Base-by-base conservation (phyloP, 192 early-diverging fungal species). In the Coemansia sp. region DNA sequence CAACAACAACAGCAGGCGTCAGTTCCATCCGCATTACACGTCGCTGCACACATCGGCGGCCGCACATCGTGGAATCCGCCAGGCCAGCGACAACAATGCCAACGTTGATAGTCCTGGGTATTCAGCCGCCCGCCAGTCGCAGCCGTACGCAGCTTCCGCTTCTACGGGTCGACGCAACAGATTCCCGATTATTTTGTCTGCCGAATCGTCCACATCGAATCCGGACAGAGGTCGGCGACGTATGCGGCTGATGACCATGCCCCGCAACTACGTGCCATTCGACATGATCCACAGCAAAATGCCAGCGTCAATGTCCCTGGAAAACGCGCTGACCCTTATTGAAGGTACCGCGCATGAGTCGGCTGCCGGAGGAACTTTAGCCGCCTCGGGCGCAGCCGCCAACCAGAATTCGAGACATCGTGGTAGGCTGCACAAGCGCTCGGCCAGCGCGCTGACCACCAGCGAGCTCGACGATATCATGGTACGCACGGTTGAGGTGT, bases 381-480 rank as follows among this genome's bases (percentile, higher is more conserved):
- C 10, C 23, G 24, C 24, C 23, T 53, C 51, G 9, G 14, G 6
- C 21, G n/a, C 46, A 5, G 60, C 60, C 10, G 36, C 35, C 18
- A 21, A 15, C 23, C 44, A 41, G 33, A 26, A n/a, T 20, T 52
- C 56, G 6, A 65, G 68, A 16, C 63, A 66, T n/a, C 74, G 79
- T 12, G 24, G 51, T 21, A 63, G 74, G 1, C 62, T 69, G 62
- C 80, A 83, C 36, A 73, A 71, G 68, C 71, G 75, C 0, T 71
- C 80, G 36, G 55, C 68, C 0, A 77, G 80, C 53, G 80, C 72
- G 12, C 46, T 83, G 45, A 68, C 72, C 9, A 64, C 36, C 1
- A 58, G n/a, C 59, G 80, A 83, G 63, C 62, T 83, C 20, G 80
- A 83, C 62, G 75, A 83, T 14, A 74, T 83, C 16, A 83, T 83